Percentiles rank a stretch among this genome's conserved stretches.
These are phyloP conservation scores for Trematosphaeria pertusa DNA, from an alignment of 2,329 filamentous ascomycete species.

Conservation along the genomic window DNA sequence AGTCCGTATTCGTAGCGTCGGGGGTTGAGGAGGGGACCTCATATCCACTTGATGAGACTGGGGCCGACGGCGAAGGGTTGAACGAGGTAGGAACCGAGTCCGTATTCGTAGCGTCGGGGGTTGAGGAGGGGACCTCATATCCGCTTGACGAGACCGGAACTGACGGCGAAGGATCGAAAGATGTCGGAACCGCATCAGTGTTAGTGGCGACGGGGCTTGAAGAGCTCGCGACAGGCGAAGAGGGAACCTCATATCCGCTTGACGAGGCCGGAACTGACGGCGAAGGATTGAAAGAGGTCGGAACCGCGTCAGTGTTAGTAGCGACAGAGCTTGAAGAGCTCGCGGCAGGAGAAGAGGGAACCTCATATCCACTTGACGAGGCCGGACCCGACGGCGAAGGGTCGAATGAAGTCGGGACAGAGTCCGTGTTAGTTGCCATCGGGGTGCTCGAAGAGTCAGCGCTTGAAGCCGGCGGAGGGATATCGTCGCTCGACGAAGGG, in stretches of 20 bases:
- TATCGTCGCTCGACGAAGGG: background rate
- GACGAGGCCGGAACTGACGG: slow-evolving; percentile 4
- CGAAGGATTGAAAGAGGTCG: slow-evolving; percentile 6
- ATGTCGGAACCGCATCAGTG: slow-evolving; percentile 10
- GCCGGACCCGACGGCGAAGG: background rate
- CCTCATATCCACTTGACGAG: background rate
- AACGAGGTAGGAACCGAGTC: slow-evolving; percentile 11
- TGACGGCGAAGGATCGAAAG: background rate
- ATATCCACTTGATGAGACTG: slow-evolving; percentile 7
- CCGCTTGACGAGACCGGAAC: background rate
- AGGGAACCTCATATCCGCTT: slow-evolving; percentile 7
- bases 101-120: slow-evolving; percentile 6
- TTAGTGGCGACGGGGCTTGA: slow-evolving; percentile 1
- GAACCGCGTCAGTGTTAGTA: slow-evolving; percentile 3
- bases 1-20: background rate
- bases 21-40: background rate
- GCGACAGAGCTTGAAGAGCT: background rate
- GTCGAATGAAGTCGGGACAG: slow-evolving; percentile 1
- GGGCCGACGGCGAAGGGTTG: background rate
- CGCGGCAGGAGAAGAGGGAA: slow-evolving; percentile 2
- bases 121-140: slow-evolving; percentile 2
- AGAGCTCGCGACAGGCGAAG: background rate
- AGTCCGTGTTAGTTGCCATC: background rate
- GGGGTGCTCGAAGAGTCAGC: background rate
- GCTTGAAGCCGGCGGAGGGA: background rate